These are phyloP conservation scores for Hanseniaspora valbyensis DNA, from an alignment of 805 yeast species.

Conservation along the genomic window DNA sequence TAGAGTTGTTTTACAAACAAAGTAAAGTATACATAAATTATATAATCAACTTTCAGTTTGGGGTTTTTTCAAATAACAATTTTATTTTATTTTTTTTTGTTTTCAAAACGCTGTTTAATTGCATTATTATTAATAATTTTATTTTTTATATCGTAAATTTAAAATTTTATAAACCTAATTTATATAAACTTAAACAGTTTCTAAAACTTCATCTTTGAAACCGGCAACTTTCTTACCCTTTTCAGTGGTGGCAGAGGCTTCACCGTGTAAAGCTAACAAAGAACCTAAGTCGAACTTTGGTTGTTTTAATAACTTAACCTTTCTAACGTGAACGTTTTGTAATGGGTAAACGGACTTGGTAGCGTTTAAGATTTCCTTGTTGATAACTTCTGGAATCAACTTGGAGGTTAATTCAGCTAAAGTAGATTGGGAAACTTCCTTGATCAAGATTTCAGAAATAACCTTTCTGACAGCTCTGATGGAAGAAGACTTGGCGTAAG, in stretches of 20 bases:
- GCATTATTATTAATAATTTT: neutral
- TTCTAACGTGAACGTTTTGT: slow-evolving; percentile 97
- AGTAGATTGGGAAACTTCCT: slow-evolving; percentile 90
- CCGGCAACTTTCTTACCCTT: slow-evolving; percentile 96
- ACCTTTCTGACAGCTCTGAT: slow-evolving; percentile 95
- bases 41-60: neutral
- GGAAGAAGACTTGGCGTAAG: slow-evolving; percentile 96
- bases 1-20: slow-evolving; percentile 11
- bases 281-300: slow-evolving; percentile 98
- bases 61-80: neutral
- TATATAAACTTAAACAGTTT: slow-evolving; percentile 63
- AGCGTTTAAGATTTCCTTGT: slow-evolving; percentile 96
- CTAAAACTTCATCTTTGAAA: slow-evolving; percentile 98
- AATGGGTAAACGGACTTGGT: slow-evolving; percentile 92
- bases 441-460: slow-evolving; percentile 90
- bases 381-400: slow-evolving; percentile 97
- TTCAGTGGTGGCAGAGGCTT: slow-evolving; percentile 71
- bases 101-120: neutral
- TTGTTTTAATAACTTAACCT: slow-evolving; percentile 95
- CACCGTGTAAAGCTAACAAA: slow-evolving; percentile 95
- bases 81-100: neutral
- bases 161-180: slow-evolving; percentile 8
- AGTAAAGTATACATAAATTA: slow-evolving; percentile 5
- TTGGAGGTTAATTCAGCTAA: slow-evolving; percentile 93
- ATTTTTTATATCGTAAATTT: slow-evolving; percentile 5